Evolutionary conservation across 2,329 filamentous ascomycete genomes (phyloP).

Genomic region (Lachnellula occidentalis): DNA sequence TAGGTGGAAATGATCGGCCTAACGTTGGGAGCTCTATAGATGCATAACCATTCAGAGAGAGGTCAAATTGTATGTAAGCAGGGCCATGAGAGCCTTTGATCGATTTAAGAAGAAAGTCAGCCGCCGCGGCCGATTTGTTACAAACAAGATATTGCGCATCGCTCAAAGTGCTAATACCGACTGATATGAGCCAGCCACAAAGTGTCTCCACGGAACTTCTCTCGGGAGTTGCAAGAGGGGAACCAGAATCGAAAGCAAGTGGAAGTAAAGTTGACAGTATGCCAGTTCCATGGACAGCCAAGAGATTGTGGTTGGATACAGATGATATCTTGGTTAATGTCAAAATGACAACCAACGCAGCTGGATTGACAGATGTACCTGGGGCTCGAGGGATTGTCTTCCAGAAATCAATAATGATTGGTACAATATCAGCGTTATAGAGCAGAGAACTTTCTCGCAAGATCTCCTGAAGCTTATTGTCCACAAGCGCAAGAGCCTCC

Average conservation of each 20-base stretch:
- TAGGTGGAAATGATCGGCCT: constrained; percentile 73
- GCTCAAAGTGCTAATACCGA: constrained; percentile 74
- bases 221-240: constrained; percentile 50
- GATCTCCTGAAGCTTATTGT: constrained; percentile 41
- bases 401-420: constrained; percentile 59
- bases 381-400: constrained; percentile 50
- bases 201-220: constrained; percentile 57
- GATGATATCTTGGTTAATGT: constrained; percentile 41
- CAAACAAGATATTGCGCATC: constrained; percentile 72
- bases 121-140: constrained; percentile 45
- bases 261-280: constrained; percentile 62
- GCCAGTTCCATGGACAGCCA: constrained; percentile 66
- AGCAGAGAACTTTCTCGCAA: constrained; percentile 48
- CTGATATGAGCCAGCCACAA: constrained; percentile 62
- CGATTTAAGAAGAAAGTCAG: constrained; percentile 69
- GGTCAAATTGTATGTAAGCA: constrained; percentile 87
- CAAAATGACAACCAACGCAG: constrained; percentile 57
- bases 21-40: constrained; percentile 88
- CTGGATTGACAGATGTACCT: constrained; percentile 41
- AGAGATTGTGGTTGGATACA: constrained; percentile 65
- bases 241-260: constrained; percentile 50
- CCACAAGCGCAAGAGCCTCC: constrained; percentile 22
- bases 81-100: constrained; percentile 71
- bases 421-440: constrained; percentile 57
- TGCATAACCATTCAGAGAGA: constrained; percentile 80